Base-by-base conservation (phyloP, 495 filamentous ascomycete species). In the Cairneyella variabilis region DNA sequence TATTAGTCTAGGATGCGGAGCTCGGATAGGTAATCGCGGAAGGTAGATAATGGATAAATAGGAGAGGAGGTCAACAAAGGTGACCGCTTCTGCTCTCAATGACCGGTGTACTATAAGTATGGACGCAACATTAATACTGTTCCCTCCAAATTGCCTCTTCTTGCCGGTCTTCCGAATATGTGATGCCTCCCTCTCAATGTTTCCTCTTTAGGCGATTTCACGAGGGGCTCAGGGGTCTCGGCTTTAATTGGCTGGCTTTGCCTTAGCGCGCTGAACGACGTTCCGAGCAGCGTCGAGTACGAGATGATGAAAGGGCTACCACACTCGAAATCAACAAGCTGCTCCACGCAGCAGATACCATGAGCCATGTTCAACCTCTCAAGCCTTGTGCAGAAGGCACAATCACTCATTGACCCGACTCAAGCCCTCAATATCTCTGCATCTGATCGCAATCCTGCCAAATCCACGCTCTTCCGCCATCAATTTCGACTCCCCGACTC, bases 401-500 rank as follows among this genome's bases (percentile, higher is more conserved):
- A 91, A 71, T 90, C 91, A 65, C 77, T 96, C 70, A 93, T 98
- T 74, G 91, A 93, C 71, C 86, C 85, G 39, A 82, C 82, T 59
- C 84, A 85, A 69, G 79, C 84, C 60, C 76, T 80, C 51, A 81
- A 77, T 65, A 70, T 86, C 64, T 81, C 81, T 48, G 75, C 84
- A 52, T 76, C 84, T 53, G 86, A 90, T 69, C 76, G 77, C 51
- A 83, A 86, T 59, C 90, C 92, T 32, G 91, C 91, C 62, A 98
- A 97, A 74, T 82, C 91, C 27, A 85, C 83, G 45, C 80, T 97
- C 45, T 98, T 97, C 74, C 90, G 93, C 72, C 83, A 88, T 66
- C 95, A 98, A 67, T 98, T 97, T 72, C 89, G 92, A 54, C 84
- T 98, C 3, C 93, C 93, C 7, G 88, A 91, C 60, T 84, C 87